A percentile compares a stretch with the other conserved stretches of the same genome.
Conservation (phyloP, 345 rosid genomes). For the Punica granatum region DNA sequence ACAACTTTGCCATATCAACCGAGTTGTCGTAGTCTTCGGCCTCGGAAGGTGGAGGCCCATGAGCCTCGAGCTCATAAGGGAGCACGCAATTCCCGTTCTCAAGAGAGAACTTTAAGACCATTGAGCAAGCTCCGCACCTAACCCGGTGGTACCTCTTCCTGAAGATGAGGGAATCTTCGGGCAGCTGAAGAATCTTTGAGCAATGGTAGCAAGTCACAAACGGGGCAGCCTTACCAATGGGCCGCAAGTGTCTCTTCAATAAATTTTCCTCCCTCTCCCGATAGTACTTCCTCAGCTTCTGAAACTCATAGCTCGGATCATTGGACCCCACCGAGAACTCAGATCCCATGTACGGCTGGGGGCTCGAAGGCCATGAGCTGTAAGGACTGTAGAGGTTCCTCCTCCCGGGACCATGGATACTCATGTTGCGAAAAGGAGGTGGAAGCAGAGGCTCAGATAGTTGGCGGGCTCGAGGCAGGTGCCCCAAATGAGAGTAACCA, state of each 20-base stretch:
- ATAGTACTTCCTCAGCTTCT: slow-evolving; percentile 24
- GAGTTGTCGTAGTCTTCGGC: slow-evolving; percentile 18
- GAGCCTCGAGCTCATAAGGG: slow-evolving; percentile 23
- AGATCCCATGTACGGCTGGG: slow-evolving; percentile 43
- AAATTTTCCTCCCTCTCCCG: slow-evolving; percentile 35
- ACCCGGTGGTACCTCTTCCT: slow-evolving; percentile 55
- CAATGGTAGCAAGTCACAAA: slow-evolving; percentile 52
- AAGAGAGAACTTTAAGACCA: slow-evolving; percentile 62
- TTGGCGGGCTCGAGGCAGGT: slow-evolving; percentile 26
- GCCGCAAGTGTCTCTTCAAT: slow-evolving; percentile 56
- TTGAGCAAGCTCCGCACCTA: slow-evolving; percentile 64
- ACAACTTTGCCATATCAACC: slow-evolving; percentile 9
- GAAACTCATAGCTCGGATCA: slow-evolving; percentile 38
- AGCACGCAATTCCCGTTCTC: slow-evolving; percentile 41
- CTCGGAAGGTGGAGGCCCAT: slow-evolving; percentile 29
- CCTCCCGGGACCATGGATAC: slow-evolving; percentile 19
- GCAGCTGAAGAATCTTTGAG: slow-evolving; percentile 48
- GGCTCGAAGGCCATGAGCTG: slow-evolving; percentile 58
- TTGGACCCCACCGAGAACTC: slow-evolving; percentile 36
- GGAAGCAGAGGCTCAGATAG: slow-evolving; percentile 32
- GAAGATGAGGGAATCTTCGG: slow-evolving; percentile 68
- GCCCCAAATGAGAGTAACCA: slow-evolving; percentile 24
- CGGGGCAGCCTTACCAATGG: slow-evolving; percentile 82
- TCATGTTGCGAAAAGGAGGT: slow-evolving; percentile 14
- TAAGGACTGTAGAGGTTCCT: slow-evolving; percentile 25